Base-by-base conservation (phyloP, 1,284 basidiomycete genomes). In the Tilletiaria anomala region DNA sequence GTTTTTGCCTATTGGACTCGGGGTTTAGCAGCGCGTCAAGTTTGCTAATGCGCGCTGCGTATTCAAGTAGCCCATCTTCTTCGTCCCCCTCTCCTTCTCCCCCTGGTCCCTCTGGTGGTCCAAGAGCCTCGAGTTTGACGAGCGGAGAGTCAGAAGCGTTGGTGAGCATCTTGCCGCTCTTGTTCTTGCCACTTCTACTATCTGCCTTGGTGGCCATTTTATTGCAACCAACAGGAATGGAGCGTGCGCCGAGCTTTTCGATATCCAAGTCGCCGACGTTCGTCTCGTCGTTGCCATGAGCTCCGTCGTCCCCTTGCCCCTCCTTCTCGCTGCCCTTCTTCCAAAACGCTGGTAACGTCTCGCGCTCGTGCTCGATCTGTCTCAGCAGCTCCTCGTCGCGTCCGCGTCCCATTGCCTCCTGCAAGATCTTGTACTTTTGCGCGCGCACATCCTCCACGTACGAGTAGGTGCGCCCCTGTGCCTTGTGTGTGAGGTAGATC, bases 401-500 rank as follows among this genome's bases (percentile, higher is more conserved):
- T 24, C 53, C 39, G 18, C 38, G 44, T 20, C 54, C 56, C 5
- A 57, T 38, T 3, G 56, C 58, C 15, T 51, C 51, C 32, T 50
- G 40, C 14, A 59, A 40, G 37, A 55, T 54, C 23, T 47, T 15
- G 37, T 52, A 52, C 18, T 53, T 50, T 22, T 57, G 37, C 16
- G 50, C 44, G 14, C 58, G 46, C 22, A 61, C 39, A 12, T 55
- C 58, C 24, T 61, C 56, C 1, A 51, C 56, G 2, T 47, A n/a
- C 3, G 53, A 53, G 19, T 48, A 51, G 16, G 53, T 43, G 1
- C 44, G 19, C 11, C 56, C 54, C 42, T 51, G 53, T 22, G 42
- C 40, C 2, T 49, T 45, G 18, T 52, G 52, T 1, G 47, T 45
- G 4, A 57, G 46, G 36, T 54, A 59, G 2, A 50, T 40, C 3